Evolutionary conservation across 768 basidiomycete species (phyloP).

Genomic region (Cytidiella melzeri): DNA sequence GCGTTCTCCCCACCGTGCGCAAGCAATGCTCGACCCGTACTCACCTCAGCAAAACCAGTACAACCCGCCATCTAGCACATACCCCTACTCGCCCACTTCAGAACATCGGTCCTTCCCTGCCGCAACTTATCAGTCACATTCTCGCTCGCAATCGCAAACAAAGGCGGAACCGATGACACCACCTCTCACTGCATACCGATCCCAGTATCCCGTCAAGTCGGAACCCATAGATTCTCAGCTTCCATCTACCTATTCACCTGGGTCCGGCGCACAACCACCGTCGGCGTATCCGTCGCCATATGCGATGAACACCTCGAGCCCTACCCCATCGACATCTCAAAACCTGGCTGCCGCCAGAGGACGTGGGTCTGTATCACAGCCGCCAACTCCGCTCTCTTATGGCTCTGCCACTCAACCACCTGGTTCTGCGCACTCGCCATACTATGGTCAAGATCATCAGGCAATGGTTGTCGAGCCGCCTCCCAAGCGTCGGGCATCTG

Average conservation of each 20-base stretch:
- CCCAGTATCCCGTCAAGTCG: constrained; percentile 46
- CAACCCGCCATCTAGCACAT: constrained; percentile 46
- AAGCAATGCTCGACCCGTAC: constrained; percentile 62
- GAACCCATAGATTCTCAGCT: constrained; percentile 43
- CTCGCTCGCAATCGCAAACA: constrained; percentile 48
- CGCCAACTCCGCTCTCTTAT: constrained; percentile 68
- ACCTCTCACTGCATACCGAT: constrained; percentile 36
- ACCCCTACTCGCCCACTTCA: constrained; percentile 36
- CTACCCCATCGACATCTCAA: constrained; percentile 46
- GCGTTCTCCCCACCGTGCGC: constrained; percentile 60
- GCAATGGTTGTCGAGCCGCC: constrained; percentile 66
- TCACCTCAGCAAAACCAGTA: constrained; percentile 61
- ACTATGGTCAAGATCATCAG: constrained; percentile 55
- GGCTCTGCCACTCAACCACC: constrained; percentile 35
- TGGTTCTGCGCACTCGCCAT: constrained; percentile 39
- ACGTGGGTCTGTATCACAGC: constrained; percentile 58
- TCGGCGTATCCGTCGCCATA: constrained; percentile 40
- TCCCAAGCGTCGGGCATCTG: constrained; percentile 63
- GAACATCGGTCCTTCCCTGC: constrained; percentile 36
- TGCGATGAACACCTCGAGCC: constrained; percentile 60
- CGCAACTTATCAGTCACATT: constrained; percentile 46
- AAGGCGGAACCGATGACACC: constrained; percentile 49
- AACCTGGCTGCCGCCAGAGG: constrained; percentile 41
- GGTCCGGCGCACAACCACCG: constrained; percentile 31
- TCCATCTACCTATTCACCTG: constrained; percentile 52